These are phyloP conservation scores for Rugonectria rugulosa DNA, from an alignment of 2,329 filamentous ascomycete species.

Conservation along the genomic window DNA sequence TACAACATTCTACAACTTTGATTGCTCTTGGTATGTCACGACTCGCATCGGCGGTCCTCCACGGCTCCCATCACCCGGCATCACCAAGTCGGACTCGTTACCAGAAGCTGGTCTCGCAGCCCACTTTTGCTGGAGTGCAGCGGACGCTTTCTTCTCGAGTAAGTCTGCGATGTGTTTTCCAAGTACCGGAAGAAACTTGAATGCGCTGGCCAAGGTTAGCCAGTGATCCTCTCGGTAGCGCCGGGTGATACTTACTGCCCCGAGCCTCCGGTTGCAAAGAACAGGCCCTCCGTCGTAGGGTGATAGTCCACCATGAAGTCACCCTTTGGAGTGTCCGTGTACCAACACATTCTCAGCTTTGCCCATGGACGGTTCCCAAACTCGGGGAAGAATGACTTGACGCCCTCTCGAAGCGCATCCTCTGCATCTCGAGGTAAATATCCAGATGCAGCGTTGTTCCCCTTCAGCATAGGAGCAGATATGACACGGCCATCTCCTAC, in stretches of 20 bases:
- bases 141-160: slow-evolving; percentile 13
- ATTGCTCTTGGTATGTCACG: slow-evolving; percentile 9
- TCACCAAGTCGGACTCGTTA: neutral
- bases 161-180: slow-evolving; percentile 18
- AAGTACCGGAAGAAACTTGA: slow-evolving; percentile 30
- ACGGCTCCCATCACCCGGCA: slow-evolving; percentile 26
- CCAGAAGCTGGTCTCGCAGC: slow-evolving; percentile 1
- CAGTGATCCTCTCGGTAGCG: neutral
- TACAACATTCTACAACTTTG: slow-evolving; percentile 15
- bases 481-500: slow-evolving; percentile 31
- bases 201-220: slow-evolving; percentile 13
- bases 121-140: slow-evolving; percentile 19
- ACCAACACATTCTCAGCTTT: slow-evolving; percentile 23
- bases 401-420: slow-evolving; percentile 55
- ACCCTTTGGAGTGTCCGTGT: slow-evolving; percentile 23
- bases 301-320: slow-evolving; percentile 28
- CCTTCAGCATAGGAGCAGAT: slow-evolving; percentile 41
- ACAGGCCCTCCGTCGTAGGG: slow-evolving; percentile 12
- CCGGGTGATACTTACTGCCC: slow-evolving; percentile 20
- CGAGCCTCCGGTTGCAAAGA: slow-evolving; percentile 25
- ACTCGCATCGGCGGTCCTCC: slow-evolving; percentile 20
- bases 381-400: slow-evolving; percentile 60
- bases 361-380: slow-evolving; percentile 40
- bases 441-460: slow-evolving; percentile 49
- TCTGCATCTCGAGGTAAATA: slow-evolving; percentile 59